These are phyloP conservation scores for Quercus ilex DNA, from an alignment of 306 rosid species.

Conservation along the genomic window DNA sequence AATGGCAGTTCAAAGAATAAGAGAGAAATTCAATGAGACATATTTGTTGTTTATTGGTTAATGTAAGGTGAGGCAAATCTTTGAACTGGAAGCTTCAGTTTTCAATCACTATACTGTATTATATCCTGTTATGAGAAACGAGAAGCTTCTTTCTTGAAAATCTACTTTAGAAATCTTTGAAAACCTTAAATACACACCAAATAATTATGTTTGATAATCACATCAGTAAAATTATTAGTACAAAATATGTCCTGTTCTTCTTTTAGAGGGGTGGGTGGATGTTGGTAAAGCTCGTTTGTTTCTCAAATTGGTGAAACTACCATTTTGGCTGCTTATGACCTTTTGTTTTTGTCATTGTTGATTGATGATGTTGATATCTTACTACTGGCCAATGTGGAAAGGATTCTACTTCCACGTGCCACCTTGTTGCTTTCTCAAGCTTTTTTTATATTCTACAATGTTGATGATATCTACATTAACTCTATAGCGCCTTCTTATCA, in stretches of 20 bases:
- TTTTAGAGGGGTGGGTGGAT: background rate
- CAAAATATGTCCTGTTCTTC: background rate
- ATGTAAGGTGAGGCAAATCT: background rate
- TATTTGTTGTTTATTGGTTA: background rate
- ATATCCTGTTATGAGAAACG: background rate
- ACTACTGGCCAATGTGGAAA: background rate
- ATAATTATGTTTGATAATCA: background rate
- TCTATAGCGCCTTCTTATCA: no score
- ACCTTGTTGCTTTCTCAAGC: background rate
- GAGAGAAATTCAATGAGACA: background rate
- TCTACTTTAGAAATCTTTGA: no score
- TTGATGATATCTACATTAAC: no score
- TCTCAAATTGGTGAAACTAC: background rate
- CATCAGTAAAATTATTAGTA: background rate
- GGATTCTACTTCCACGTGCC: background rate
- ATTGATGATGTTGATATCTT: background rate
- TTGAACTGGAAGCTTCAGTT: background rate
- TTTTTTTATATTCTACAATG: background rate
- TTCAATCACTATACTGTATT: background rate
- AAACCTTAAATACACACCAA: background rate
- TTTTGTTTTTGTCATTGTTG: background rate
- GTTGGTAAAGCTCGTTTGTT: background rate
- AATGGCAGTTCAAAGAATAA: conserved; percentile 87
- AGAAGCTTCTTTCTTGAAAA: background rate
- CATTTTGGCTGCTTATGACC: background rate